Evolutionary conservation across 345 rosid species (phyloP).

Genomic region (Salix caprea): DNA sequence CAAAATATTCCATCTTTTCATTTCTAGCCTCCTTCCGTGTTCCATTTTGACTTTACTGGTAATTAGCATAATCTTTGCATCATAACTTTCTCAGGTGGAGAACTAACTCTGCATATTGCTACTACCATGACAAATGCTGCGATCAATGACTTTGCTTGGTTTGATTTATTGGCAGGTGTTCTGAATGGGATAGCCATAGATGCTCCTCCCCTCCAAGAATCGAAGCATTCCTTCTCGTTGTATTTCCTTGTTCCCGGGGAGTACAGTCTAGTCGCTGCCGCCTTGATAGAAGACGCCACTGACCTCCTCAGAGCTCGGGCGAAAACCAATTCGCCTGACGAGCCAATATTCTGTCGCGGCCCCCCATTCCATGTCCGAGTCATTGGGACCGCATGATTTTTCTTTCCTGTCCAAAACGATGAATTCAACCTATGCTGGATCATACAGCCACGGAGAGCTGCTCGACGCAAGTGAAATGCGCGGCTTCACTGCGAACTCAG

Average conservation of each 20-base stretch:
- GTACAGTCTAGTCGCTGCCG: slow-evolving; percentile 81
- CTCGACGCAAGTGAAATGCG: not conserved
- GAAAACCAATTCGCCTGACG: slow-evolving; percentile 58
- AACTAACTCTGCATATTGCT: not conserved
- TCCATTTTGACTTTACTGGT: not conserved
- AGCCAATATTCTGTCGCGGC: slow-evolving; percentile 90
- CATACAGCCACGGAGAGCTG: not conserved
- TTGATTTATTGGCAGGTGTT: slow-evolving; percentile 42
- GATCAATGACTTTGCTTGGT: not conserved
- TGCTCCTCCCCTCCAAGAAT: slow-evolving; percentile 72
- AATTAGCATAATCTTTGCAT: not conserved
- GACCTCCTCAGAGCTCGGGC: slow-evolving; percentile 85
- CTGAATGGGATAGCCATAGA: slow-evolving; percentile 70
- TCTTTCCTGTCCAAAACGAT: not conserved
- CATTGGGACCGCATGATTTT: slow-evolving; percentile 50
- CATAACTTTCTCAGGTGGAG: not conserved
- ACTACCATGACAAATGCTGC: not conserved
- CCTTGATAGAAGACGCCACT: slow-evolving; percentile 78
- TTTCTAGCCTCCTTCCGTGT: not conserved
- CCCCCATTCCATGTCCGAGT: slow-evolving; percentile 83
- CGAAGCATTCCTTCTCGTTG: slow-evolving; percentile 67
- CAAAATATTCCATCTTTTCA: not conserved
- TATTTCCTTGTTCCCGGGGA: slow-evolving; percentile 93
- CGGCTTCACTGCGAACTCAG: not conserved
- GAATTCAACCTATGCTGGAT: not conserved